These are phyloP conservation scores for Auricularia sp. DNA, from an alignment of 768 basidiomycete genomes.

Conservation along the genomic window DNA sequence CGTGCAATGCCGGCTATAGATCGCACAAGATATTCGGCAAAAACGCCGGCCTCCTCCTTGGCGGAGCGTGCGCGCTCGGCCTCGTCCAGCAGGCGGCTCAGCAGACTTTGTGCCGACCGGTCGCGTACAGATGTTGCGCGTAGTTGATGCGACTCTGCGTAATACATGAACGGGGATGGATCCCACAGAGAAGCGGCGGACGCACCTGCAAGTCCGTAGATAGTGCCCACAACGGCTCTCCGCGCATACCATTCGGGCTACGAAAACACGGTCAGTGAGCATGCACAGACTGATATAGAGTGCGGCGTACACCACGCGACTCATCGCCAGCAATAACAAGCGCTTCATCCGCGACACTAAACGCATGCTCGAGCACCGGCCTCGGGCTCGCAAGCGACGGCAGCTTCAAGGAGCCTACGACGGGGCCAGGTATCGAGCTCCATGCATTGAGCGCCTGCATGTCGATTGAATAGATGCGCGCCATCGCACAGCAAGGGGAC, in stretches of 20 bases:
- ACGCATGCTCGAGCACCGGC: not conserved
- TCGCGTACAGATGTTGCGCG: not conserved
- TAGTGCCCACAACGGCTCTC: not conserved
- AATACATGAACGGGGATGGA: not conserved
- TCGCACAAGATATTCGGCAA: not conserved
- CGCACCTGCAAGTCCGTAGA: not conserved
- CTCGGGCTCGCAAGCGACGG: not conserved
- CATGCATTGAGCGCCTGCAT: not conserved
- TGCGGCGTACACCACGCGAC: not conserved
- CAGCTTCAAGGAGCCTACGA: not conserved
- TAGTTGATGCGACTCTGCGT: not conserved
- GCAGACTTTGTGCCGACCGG: not conserved
- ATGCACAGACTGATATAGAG: not conserved
- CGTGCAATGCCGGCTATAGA: not conserved
- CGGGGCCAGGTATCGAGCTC: not conserved
- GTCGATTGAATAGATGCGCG: not conserved
- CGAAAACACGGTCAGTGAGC: not conserved
- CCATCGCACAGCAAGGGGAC: not conserved
- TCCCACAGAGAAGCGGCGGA: not conserved
- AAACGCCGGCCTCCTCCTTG: not conserved
- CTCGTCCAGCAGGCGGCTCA: not conserved
- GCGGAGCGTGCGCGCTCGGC: not conserved
- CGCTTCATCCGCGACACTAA: not conserved
- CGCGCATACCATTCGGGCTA: not conserved
- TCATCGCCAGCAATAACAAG: not conserved